These are phyloP conservation scores for Haberlea rhodopensis DNA, from an alignment of 257 asterid genomes.

Conservation along the genomic window DNA sequence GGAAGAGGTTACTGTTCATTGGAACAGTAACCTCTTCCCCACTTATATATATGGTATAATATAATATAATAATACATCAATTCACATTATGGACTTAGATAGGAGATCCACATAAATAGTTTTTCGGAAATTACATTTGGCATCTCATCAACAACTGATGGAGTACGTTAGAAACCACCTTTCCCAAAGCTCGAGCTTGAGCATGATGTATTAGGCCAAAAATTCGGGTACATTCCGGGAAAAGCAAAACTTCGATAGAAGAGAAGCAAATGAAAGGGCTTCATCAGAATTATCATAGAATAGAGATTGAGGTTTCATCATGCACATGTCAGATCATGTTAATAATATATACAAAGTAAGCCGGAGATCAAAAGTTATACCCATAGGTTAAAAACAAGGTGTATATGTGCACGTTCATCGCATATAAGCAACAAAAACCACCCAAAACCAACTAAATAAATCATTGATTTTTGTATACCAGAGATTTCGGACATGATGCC, in stretches of 20 bases:
- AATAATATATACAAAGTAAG: too few species aligned
- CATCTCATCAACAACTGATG: not conserved
- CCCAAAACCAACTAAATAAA: not conserved
- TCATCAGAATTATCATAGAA: not conserved
- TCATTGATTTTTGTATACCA: not conserved
- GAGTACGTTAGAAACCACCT: not conserved
- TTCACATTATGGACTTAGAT: not conserved
- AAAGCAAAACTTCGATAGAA: not conserved
- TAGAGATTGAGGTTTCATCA: not conserved
- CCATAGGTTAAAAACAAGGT: not conserved
- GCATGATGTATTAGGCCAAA: not conserved
- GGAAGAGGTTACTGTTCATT: too few species aligned
- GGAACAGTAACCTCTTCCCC: too few species aligned
- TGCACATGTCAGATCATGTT: not conserved
- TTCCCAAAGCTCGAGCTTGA: not conserved
- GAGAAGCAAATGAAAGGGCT: not conserved
- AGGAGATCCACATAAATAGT: not conserved
- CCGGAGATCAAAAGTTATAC: not conserved
- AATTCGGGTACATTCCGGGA: not conserved
- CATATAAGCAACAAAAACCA: not conserved
- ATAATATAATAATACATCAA: not conserved
- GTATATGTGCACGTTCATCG: not conserved
- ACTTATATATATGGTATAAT: too few species aligned
- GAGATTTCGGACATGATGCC: not conserved
- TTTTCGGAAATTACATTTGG: not conserved